These are phyloP conservation scores for Pestalotiopsis sp. DNA, from an alignment of 2,329 filamentous ascomycete genomes.

Conservation along the genomic window DNA sequence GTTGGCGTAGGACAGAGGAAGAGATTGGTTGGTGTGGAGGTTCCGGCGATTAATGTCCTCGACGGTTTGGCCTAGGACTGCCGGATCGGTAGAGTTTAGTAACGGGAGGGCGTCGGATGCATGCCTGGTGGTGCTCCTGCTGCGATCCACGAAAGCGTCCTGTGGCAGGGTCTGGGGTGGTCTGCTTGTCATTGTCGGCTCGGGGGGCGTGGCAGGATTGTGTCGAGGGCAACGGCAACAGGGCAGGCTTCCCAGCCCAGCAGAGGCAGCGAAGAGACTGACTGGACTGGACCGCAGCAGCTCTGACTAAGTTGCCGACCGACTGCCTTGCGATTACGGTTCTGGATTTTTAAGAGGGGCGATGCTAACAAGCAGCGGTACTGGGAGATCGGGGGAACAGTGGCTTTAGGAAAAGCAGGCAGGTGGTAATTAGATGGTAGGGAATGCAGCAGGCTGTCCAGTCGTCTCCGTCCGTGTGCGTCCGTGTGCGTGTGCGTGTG, in stretches of 20 bases:
- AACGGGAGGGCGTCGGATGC: conserved; percentile 16
- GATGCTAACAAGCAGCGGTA: background rate
- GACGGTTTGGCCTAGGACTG: conserved; percentile 22
- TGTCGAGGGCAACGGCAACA: background rate
- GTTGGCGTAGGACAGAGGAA: conserved; percentile 21
- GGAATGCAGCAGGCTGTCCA: background rate
- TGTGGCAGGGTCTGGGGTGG: conserved; percentile 28
- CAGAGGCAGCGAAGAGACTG: background rate
- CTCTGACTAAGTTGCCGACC: background rate
- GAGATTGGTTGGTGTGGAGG: conserved; percentile 25
- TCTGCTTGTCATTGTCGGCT: conserved; percentile 30
- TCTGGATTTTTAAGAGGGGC: background rate
- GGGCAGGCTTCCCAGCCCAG: background rate
- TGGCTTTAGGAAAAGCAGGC: background rate
- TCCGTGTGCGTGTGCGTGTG: background rate
- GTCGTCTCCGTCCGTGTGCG: background rate
- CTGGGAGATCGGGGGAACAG: background rate
- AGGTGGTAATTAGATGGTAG: background rate
- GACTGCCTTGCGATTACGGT: background rate
- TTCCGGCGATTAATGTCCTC: conserved; percentile 30
- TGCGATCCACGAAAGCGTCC: conserved; percentile 26
- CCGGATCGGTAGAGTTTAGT: conserved; percentile 21
- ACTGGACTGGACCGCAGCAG: background rate
- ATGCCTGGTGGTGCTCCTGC: conserved; percentile 19
- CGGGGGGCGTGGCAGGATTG: background rate